Evolutionary conservation across 1,284 basidiomycete species (phyloP).

Genomic region (Ceratobasidium sp.): DNA sequence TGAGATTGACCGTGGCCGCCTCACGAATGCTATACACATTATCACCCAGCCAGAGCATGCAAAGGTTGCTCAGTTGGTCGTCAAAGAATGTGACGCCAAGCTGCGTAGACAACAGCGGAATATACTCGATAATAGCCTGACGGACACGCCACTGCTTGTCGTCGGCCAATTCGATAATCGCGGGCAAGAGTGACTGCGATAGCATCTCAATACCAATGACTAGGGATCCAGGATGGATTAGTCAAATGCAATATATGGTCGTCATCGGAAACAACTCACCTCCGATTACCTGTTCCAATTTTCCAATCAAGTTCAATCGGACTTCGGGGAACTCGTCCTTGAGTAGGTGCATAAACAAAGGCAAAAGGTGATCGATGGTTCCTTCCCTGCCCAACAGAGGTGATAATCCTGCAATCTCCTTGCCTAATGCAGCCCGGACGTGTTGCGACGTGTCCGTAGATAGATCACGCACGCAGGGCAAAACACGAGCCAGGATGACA

Average conservation of each 20-base stretch:
- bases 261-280: constrained; percentile 59
- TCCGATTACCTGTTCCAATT: constrained; percentile 94
- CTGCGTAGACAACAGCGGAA: constrained; percentile 92
- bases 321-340: constrained; percentile 99
- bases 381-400: constrained; percentile 93
- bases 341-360: constrained; percentile 93
- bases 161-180: constrained; percentile 97
- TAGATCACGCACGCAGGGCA: constrained; percentile 96
- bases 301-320: constrained; percentile 97
- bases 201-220: constrained; percentile 98
- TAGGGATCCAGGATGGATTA: constrained; percentile 46
- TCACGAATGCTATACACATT: constrained; percentile 99
- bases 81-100: constrained; percentile 98
- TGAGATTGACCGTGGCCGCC: constrained; percentile 95
- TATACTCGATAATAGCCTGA: constrained; percentile 99
- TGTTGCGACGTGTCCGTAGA: constrained; percentile 95
- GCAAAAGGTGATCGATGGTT: constrained; percentile 96
- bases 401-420: constrained; percentile 96
- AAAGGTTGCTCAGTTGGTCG: constrained; percentile 94
- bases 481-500: constrained; percentile 88
- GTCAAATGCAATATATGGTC: not conserved
- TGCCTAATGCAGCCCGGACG: constrained; percentile 95
- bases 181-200: constrained; percentile 94
- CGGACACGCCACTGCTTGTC: constrained; percentile 99
- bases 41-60: constrained; percentile 99